Base-by-base conservation (phyloP, 1,284 basidiomycete genomes). In the Naganishia cerealis region DNA sequence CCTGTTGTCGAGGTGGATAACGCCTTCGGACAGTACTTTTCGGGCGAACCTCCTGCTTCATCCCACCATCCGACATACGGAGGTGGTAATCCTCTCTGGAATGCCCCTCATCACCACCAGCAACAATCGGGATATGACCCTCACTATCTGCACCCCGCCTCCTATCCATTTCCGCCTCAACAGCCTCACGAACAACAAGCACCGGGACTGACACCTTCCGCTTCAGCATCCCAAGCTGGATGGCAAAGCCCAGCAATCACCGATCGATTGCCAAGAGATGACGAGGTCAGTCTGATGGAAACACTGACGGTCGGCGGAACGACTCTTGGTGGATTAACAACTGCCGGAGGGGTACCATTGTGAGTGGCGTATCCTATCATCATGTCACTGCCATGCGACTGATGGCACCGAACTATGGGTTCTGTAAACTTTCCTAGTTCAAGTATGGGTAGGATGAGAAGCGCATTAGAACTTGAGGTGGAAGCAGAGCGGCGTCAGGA, bases 231-330 rank as follows among this genome's bases (percentile, higher is more conserved):
- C 26, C 55, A 53, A 26, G 10, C 50, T n/a, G 68, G 65, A 13
- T 69, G 68, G 68, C 43, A 54, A 24, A 59, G 56, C 8, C 68
- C 68, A 15, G 57, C 12, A 12, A 62, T 70, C 3, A 57, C 66
- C 1, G 66, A 70, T 9, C 21, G 50, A 10, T 18, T 39, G 13
- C 66, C 65, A 10, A 29, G 21, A 21, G 46, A 29, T 15, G 69
- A 67, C 15, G 66, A 67, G 36, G 61, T 62, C 24, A 56, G 53
- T 15, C 42, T 53, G 66, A 65, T 70, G 69, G 69, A 70, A 9
- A 50, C 59, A 39, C 67, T 70, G 69, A 67, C 69, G 16, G 15
- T 70, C 10, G 68, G 68, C n/a, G 65, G 48, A 57, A 61, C 66
- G 42, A 58, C 43, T 21, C 39, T 29, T 29, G 65, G 55, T 43